Conservation (phyloP, 2,329 filamentous ascomycete genomes). For the Anthostomella pinea region DNA sequence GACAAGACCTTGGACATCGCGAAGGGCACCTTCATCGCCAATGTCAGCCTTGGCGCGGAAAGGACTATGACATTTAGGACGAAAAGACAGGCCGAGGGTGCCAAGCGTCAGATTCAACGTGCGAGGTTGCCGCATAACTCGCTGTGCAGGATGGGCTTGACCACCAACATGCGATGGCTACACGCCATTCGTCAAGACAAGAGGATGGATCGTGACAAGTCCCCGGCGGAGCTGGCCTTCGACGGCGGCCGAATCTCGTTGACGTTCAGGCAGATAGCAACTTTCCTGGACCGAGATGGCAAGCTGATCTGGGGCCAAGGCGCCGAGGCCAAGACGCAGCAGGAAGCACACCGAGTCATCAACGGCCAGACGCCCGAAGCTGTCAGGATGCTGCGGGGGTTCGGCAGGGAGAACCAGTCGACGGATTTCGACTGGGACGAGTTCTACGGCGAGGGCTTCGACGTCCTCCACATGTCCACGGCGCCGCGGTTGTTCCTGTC, state of each 20-base stretch:
- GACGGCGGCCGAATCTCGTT: slow-evolving; percentile 80
- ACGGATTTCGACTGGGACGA: slow-evolving; percentile 70
- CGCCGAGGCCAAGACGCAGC: slow-evolving; percentile 64
- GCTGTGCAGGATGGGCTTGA: slow-evolving; percentile 75
- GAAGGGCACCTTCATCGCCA: slow-evolving; percentile 78
- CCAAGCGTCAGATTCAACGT: slow-evolving; percentile 59
- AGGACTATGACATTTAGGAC: slow-evolving; percentile 73
- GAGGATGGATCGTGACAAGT: slow-evolving; percentile 65
- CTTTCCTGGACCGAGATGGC: slow-evolving; percentile 68
- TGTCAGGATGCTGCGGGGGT: slow-evolving; percentile 69
- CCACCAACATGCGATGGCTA: slow-evolving; percentile 83
- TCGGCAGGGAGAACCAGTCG: slow-evolving; percentile 80
- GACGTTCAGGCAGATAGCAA: slow-evolving; percentile 87
- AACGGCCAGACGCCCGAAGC: slow-evolving; percentile 68
- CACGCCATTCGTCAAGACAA: slow-evolving; percentile 92
- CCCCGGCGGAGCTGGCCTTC: slow-evolving; percentile 66
- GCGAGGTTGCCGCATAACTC: slow-evolving; percentile 83
- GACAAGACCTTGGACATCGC: slow-evolving; percentile 95
- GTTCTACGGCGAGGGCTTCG: slow-evolving; percentile 76
- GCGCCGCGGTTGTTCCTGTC: slow-evolving; percentile 51
- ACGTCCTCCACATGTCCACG: slow-evolving; percentile 68
- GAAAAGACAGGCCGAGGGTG: slow-evolving; percentile 20
- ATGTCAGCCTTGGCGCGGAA: slow-evolving; percentile 89
- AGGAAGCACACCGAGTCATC: slow-evolving; percentile 59
- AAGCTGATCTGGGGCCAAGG: slow-evolving; percentile 88